Base-by-base conservation (phyloP, 768 basidiomycete species). In the Butyriboletus loyo region DNA sequence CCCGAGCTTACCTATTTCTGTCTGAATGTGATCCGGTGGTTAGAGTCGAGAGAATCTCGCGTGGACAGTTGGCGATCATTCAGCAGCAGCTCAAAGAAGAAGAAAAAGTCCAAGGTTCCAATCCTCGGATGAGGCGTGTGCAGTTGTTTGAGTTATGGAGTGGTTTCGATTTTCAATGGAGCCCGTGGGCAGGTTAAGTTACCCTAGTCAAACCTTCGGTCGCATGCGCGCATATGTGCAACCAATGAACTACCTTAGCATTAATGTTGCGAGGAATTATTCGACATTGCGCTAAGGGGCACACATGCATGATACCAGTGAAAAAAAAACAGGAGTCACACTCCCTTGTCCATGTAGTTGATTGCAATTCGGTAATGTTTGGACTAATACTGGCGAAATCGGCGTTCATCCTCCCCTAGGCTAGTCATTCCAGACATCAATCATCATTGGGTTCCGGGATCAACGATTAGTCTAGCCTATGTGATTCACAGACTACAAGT, bases 61-160 rank as follows among this genome's bases (percentile, higher is more conserved):
- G 91, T 94, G 28, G 90, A 79, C 60, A 89, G 85, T 63, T 94
- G 92, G 92, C 81, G 92, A 51, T 75, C 73, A 24, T 94, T 94
- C 64, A 69, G 80, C 13, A 83, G 74, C 55, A 73, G 46, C 47
- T 75, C 78, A 35, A 89, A 87, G 72, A 92, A 90, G 79, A 94
- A 92, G 76, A 91, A 91, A 72, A 92, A 89, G 71, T 57, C 76
- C 48, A 90, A 91, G 71, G 74, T 69, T 46, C 71, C 74, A 41
- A 68, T 89, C 53, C 84, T 91, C 45, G 89, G 87, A 62, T 88
- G 66, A 80, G 72, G 17, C n/a, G 10, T 24, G 11, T 46, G 35
- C 8, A 19, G 9, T 22, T 41, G 21, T 30, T 34, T 21, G 40
- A 32, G 38, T n/a, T 25, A 22, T 22, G 22, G 10, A 31, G 31